A percentile compares a stretch with the other conserved stretches of the same genome.
These are phyloP conservation scores for Phytophthora tentaculata DNA, from an alignment of 352 stramenopile species.

Conservation along the genomic window DNA sequence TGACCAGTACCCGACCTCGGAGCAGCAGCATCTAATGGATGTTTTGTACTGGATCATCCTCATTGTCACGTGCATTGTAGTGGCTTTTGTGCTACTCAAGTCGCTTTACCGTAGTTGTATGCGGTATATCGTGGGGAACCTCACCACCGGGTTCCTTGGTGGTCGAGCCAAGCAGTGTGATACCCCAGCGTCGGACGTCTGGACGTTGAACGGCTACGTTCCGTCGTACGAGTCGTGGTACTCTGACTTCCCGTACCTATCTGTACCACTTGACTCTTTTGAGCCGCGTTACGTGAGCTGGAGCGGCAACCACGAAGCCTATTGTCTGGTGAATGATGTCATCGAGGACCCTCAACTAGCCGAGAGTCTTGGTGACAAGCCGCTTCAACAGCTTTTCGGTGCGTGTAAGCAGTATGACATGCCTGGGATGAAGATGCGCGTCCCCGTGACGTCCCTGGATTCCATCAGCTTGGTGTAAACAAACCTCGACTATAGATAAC, in stretches of 20 bases:
- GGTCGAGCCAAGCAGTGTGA: constrained; percentile 46
- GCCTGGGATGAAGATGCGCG: constrained; percentile 24
- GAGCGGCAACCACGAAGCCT: constrained; percentile 58
- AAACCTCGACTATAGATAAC: constrained; percentile 1
- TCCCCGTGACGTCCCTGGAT: constrained; percentile 21
- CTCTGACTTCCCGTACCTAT: constrained; percentile 71
- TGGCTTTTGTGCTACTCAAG: constrained; percentile 44
- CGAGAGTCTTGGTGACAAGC: constrained; percentile 43
- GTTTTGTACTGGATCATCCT: constrained; percentile 54
- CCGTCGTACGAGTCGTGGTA: constrained; percentile 74
- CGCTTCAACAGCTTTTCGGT: constrained; percentile 63
- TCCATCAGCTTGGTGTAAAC: constrained; percentile 36
- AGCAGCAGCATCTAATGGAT: constrained; percentile 46
- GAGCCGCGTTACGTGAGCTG: constrained; percentile 63
- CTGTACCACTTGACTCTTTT: constrained; percentile 59
- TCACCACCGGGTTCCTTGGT: constrained; percentile 31
- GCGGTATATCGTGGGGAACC: constrained; percentile 44
- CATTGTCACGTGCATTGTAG: constrained; percentile 35
- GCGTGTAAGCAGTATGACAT: constrained; percentile 65
- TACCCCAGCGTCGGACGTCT: constrained; percentile 52
- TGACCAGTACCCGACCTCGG: constrained; percentile 40
- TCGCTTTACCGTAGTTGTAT: constrained; percentile 45
- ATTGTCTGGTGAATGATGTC: constrained; percentile 76
- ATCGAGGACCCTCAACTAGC: constrained; percentile 52
- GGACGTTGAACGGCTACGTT: constrained; percentile 62